phyloP scores from a whole-genome alignment of 2,329 filamentous ascomycete species.

The Scopulariopsis brevicaulis region DNA sequence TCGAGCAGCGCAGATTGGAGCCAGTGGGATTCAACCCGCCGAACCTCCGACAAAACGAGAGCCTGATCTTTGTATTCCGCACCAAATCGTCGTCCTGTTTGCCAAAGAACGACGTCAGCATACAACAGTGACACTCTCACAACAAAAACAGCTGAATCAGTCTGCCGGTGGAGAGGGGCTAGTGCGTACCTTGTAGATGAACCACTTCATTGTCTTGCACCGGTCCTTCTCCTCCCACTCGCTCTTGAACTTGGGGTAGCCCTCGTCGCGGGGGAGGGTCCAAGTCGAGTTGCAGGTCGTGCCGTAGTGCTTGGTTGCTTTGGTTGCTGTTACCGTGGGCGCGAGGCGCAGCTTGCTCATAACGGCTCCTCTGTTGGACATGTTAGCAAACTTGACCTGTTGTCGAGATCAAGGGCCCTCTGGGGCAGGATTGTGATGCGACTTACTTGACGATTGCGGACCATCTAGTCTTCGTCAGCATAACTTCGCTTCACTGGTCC shows the following conservation, averaged over 20 bases:
- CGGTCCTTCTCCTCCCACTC: neutral
- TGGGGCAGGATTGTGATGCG: neutral
- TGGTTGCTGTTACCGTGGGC: neutral
- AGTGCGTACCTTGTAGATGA: neutral
- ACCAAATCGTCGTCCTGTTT: neutral
- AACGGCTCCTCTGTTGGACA: neutral
- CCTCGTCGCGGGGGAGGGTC: too few relatives aligned
- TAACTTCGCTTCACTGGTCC: neutral
- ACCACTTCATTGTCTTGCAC: neutral
- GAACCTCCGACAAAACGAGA: too few relatives aligned
- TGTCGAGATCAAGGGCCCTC: neutral
- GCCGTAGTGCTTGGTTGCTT: neutral
- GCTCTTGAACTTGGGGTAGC: neutral
- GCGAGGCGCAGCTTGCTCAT: neutral
- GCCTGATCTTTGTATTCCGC: slow-evolving; percentile 1
- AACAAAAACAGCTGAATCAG: neutral
- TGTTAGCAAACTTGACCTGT: neutral
- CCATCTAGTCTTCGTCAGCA: neutral
- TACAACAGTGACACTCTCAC: neutral
- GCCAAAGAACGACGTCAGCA: neutral
- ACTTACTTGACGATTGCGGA: neutral
- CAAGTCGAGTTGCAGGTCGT: neutral
- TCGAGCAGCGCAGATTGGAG: too few relatives aligned
- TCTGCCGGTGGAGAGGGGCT: neutral
- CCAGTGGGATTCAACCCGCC: too few relatives aligned